Evolutionary conservation across 345 rosid genomes (phyloP).

Genomic region (Rhodamnia rubescens): DNA sequence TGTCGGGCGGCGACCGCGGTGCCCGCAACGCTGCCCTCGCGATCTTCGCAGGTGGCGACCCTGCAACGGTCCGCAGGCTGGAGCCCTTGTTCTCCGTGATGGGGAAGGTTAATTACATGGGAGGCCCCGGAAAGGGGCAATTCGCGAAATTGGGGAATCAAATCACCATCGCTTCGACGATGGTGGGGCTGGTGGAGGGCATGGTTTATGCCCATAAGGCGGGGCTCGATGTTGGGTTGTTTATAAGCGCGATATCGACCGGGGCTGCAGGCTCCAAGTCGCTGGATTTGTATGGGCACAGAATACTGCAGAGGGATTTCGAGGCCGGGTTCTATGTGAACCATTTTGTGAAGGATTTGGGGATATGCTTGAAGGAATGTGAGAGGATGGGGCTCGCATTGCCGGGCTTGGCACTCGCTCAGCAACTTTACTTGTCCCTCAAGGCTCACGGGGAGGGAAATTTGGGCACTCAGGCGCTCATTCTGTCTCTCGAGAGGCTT

Average conservation of each 20-base stretch:
- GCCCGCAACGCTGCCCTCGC: slow-evolving; percentile 60
- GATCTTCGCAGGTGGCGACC: slow-evolving; percentile 75
- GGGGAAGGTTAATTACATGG: slow-evolving; percentile 84
- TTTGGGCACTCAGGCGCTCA: slow-evolving; percentile 71
- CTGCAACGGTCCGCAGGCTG: slow-evolving; percentile 23
- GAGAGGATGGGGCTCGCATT: slow-evolving; percentile 73
- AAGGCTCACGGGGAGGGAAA: slow-evolving; percentile 78
- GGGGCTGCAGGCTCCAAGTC: slow-evolving; percentile 82
- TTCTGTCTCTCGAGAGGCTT: slow-evolving; percentile 77
- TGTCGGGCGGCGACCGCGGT: slow-evolving; percentile 72
- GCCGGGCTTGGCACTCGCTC: slow-evolving; percentile 81
- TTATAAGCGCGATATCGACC: slow-evolving; percentile 42
- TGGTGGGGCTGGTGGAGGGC: slow-evolving; percentile 81
- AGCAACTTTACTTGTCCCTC: slow-evolving; percentile 83
- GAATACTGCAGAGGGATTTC: slow-evolving; percentile 78
- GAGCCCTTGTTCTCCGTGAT: slow-evolving; percentile 49
- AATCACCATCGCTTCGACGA: slow-evolving; percentile 67
- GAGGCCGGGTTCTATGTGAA: slow-evolving; percentile 78
- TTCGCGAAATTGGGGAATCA: slow-evolving; percentile 75
- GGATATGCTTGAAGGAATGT: slow-evolving; percentile 80
- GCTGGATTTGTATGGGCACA: slow-evolving; percentile 34
- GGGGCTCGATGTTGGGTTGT: slow-evolving; percentile 57
- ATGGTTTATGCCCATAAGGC: slow-evolving; percentile 67
- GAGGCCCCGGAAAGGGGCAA: slow-evolving; percentile 68
- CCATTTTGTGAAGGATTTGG: slow-evolving; percentile 83